These are phyloP conservation scores for Bidens hawaiensis DNA, from an alignment of 140 eudicot genomes.

Conservation along the genomic window DNA sequence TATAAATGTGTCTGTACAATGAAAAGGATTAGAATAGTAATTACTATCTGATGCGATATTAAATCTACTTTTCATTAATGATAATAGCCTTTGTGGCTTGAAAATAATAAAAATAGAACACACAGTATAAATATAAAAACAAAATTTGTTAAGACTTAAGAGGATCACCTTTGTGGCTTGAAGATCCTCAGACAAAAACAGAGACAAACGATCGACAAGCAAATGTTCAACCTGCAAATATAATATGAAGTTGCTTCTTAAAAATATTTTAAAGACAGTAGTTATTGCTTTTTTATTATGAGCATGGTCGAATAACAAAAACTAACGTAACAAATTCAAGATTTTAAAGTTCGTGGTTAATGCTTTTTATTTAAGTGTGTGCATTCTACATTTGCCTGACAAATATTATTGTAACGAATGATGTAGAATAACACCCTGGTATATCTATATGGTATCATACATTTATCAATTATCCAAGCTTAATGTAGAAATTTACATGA, in stretches of 20 bases:
- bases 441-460: not conserved
- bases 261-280: not conserved
- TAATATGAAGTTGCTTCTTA: slow-evolving; percentile 20
- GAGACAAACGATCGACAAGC: slow-evolving; percentile 75
- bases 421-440: not conserved
- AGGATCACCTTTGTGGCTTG: slow-evolving; percentile 79
- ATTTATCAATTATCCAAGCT: not conserved
- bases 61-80: slow-evolving; percentile 8
- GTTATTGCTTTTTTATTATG: not conserved
- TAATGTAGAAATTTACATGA: not conserved
- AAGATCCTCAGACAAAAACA: slow-evolving; percentile 80
- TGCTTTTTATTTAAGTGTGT: not conserved
- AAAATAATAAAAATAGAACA: not conserved
- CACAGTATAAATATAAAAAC: not conserved
- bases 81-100: too few relatives aligned
- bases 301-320: not conserved
- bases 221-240: slow-evolving; percentile 86
- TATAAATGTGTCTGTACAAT: not conserved
- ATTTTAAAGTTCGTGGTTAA: too few relatives aligned
- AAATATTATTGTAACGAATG: not conserved
- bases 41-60: not conserved
- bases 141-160: too few relatives aligned
- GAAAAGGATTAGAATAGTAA: not conserved
- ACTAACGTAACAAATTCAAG: too few relatives aligned
- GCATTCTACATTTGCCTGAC: not conserved